Evolutionary conservation across 2,329 filamentous ascomycete genomes (phyloP).

Genomic region (Ophiostoma ips): DNA sequence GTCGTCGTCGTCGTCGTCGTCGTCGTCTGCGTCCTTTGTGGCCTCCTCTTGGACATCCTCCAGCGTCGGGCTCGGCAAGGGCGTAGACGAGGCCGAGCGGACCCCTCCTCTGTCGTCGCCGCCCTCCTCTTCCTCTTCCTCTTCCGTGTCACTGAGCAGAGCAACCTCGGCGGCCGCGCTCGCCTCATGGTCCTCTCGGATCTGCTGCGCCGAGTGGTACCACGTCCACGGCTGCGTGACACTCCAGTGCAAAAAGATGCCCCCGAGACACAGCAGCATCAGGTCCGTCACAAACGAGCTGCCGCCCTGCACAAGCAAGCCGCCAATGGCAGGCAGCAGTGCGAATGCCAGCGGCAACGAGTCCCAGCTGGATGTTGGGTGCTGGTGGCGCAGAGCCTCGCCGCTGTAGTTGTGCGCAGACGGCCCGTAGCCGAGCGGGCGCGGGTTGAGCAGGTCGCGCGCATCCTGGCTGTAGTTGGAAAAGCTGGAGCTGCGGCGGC

Average conservation of each 20-base stretch:
- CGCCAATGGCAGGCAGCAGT: conserved; percentile 72
- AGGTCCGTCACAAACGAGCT: conserved; percentile 73
- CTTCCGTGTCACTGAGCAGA: conserved; percentile 28
- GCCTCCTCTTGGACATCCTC: too few relatives aligned
- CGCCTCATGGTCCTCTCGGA: conserved; percentile 39
- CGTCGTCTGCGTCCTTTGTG: too few relatives aligned
- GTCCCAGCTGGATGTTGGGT: conserved; percentile 57
- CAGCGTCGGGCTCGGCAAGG: too few relatives aligned
- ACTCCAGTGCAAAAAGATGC: conserved; percentile 84
- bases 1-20: too few relatives aligned
- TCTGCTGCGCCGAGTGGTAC: conserved; percentile 57
- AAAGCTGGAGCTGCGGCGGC: conserved; percentile 48
- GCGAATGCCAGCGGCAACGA: conserved; percentile 72
- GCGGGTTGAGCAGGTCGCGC: conserved; percentile 53
- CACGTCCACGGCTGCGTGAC: conserved; percentile 80
- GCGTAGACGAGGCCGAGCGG: fast-evolving
- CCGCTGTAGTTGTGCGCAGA: conserved; percentile 13
- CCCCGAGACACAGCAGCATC: conserved; percentile 64
- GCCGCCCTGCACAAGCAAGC: conserved; percentile 73
- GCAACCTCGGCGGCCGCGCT: conserved; percentile 21
- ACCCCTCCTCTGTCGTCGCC: too few relatives aligned
- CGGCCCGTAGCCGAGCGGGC: too few relatives aligned
- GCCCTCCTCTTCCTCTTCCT: conserved; percentile 28
- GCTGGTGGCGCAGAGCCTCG: conserved; percentile 20
- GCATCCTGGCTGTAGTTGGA: conserved; percentile 60